A percentile compares a stretch with the other conserved stretches of the same genome.
Conservation (phyloP, 768 basidiomycete genomes). For the Tephrocybe sp. region DNA sequence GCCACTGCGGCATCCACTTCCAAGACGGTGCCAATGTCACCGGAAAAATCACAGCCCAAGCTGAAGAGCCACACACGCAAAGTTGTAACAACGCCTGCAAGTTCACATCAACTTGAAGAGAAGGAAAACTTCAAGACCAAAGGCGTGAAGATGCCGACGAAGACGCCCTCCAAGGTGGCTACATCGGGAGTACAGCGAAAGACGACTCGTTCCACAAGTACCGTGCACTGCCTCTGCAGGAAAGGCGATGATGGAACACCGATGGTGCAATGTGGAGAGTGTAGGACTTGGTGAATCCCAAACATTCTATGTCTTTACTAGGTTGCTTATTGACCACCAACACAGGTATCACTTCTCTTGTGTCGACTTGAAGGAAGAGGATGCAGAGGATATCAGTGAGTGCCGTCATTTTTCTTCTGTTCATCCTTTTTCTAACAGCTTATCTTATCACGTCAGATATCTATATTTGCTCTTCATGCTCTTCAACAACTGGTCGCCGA, state of each 20-base stretch:
- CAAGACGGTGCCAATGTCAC: constrained; percentile 10
- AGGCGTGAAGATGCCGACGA: constrained; percentile 10
- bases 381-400: constrained; percentile 82
- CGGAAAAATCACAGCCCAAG: constrained; percentile 15
- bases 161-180: constrained; percentile 12
- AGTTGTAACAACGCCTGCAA: constrained; percentile 7
- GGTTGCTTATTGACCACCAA: constrained; percentile 7
- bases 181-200: constrained; percentile 5
- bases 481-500: constrained; percentile 58
- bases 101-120: constrained; percentile 22
- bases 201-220: constrained; percentile 12
- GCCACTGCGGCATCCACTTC: constrained; percentile 22
- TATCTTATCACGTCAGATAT: constrained; percentile 42
- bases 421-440: not conserved
- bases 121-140: constrained; percentile 28
- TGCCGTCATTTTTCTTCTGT: constrained; percentile 15
- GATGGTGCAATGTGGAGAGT: constrained; percentile 75
- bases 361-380: constrained; percentile 56
- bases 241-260: constrained; percentile 76
- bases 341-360: constrained; percentile 85
- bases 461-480: constrained; percentile 56
- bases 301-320: not conserved
- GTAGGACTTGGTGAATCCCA: constrained; percentile 60
- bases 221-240: constrained; percentile 61
- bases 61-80: constrained; percentile 16